Conservation (phyloP, 768 basidiomycete species). For the Lactarius evosmus region DNA sequence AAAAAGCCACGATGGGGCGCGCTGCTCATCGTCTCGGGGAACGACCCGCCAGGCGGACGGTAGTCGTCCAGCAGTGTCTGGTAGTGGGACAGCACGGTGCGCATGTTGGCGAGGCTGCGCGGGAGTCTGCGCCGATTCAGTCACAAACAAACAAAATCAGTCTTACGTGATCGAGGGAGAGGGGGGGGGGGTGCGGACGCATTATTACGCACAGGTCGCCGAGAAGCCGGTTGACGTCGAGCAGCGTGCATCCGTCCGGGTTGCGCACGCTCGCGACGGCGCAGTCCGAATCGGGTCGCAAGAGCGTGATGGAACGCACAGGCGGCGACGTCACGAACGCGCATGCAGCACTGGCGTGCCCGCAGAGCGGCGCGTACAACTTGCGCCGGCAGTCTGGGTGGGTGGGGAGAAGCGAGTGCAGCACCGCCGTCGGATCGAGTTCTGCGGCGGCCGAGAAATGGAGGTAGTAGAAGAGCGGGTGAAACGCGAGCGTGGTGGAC, state of each 20-base stretch:
- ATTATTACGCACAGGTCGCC: slow-evolving; percentile 28
- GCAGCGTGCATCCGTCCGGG: slow-evolving; percentile 27
- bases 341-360: slow-evolving; percentile 24
- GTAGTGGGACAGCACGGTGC: slow-evolving; percentile 27
- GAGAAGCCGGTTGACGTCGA: slow-evolving; percentile 28
- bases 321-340: slow-evolving; percentile 26
- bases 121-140: slow-evolving; percentile 15
- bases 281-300: slow-evolving; percentile 19
- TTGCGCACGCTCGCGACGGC: slow-evolving; percentile 27
- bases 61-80: slow-evolving; percentile 26
- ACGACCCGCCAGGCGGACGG: slow-evolving; percentile 8
- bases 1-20: slow-evolving; percentile 25
- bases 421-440: slow-evolving; percentile 22
- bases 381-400: slow-evolving; percentile 26
- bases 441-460: slow-evolving; percentile 24
- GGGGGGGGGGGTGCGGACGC: too few species aligned
- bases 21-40: slow-evolving; percentile 18
- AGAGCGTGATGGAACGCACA: slow-evolving; percentile 22
- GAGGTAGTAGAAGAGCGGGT: slow-evolving; percentile 27
- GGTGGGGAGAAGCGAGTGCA: slow-evolving; percentile 25
- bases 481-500: slow-evolving; percentile 24
- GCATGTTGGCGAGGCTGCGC: slow-evolving; percentile 23
- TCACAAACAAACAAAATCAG: too few species aligned
- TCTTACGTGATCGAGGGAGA: background rate
- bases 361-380: slow-evolving; percentile 25